Percentiles rank a stretch among this genome's conserved stretches.
Evolutionary conservation across 106 monocot species (phyloP).

Genomic region (Narthecium ossifragum): DNA sequence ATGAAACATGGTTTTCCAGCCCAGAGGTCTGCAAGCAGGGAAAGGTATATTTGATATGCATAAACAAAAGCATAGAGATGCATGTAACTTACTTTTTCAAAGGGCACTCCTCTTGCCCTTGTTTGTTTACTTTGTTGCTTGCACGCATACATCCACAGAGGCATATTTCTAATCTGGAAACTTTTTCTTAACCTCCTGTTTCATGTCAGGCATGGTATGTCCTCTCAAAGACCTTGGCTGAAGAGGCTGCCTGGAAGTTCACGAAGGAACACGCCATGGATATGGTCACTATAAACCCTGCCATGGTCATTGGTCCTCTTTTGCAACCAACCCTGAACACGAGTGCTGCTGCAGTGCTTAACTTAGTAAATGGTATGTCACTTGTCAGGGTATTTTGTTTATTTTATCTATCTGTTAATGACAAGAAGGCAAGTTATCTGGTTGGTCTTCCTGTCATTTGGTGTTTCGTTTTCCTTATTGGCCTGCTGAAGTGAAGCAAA

Average conservation of each 20-base stretch:
- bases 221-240: conserved; percentile 86
- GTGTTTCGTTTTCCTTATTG: too few species aligned
- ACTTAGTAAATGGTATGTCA: conserved; percentile 69
- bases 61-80: not conserved
- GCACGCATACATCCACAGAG: not conserved
- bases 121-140: not conserved
- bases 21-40: conserved; percentile 27
- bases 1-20: conserved; percentile 75
- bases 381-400: not conserved
- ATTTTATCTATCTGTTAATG: too few species aligned
- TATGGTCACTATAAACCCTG: conserved; percentile 75
- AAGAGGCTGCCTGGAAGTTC: conserved; percentile 88
- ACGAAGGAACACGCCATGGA: conserved; percentile 64
- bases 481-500: too few species aligned
- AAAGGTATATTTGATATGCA: conserved; percentile 29
- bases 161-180: not conserved
- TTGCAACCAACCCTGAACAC: conserved; percentile 86
- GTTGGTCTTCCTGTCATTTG: too few species aligned
- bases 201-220: conserved; percentile 70
- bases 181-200: not conserved
- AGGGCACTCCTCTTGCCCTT: too few species aligned
- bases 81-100: too few species aligned
- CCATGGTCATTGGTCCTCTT: conserved; percentile 91
- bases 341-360: conserved; percentile 57
- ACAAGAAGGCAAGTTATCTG: too few species aligned